Conservation (phyloP, 495 filamentous ascomycete species). For the Neurospora hispaniola region DNA sequence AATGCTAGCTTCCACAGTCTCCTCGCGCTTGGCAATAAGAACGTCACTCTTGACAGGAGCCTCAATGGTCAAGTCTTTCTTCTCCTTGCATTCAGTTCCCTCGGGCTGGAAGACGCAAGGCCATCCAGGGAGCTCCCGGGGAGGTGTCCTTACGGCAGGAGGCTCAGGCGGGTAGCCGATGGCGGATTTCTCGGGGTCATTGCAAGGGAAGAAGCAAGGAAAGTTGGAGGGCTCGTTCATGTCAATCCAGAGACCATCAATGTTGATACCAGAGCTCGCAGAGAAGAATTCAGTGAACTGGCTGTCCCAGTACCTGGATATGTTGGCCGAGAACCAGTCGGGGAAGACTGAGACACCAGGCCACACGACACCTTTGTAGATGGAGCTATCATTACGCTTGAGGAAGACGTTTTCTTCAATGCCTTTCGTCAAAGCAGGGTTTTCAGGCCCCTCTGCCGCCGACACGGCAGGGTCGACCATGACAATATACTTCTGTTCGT, state of each 20-base stretch:
- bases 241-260: constrained; percentile 83
- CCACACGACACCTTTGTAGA: constrained; percentile 78
- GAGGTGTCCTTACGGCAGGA: constrained; percentile 50
- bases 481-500: constrained; percentile 70
- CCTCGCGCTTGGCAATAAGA: not conserved
- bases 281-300: constrained; percentile 65
- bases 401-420: constrained; percentile 54
- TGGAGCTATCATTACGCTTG: constrained; percentile 48
- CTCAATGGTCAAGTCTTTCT: not conserved
- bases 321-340: constrained; percentile 70
- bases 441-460: constrained; percentile 57
- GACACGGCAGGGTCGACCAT: constrained; percentile 85
- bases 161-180: constrained; percentile 55
- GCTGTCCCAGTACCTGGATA: constrained; percentile 60
- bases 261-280: constrained; percentile 55
- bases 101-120: constrained; percentile 59
- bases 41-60: not conserved
- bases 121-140: constrained; percentile 56
- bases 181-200: constrained; percentile 43
- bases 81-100: constrained; percentile 20
- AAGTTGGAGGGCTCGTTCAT: constrained; percentile 62
- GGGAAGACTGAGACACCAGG: constrained; percentile 71
- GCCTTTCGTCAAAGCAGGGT: constrained; percentile 55
- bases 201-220: constrained; percentile 68
- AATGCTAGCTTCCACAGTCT: not conserved